These are phyloP conservation scores for Athelia sp. DNA, from an alignment of 1,284 basidiomycete species.

Conservation along the genomic window DNA sequence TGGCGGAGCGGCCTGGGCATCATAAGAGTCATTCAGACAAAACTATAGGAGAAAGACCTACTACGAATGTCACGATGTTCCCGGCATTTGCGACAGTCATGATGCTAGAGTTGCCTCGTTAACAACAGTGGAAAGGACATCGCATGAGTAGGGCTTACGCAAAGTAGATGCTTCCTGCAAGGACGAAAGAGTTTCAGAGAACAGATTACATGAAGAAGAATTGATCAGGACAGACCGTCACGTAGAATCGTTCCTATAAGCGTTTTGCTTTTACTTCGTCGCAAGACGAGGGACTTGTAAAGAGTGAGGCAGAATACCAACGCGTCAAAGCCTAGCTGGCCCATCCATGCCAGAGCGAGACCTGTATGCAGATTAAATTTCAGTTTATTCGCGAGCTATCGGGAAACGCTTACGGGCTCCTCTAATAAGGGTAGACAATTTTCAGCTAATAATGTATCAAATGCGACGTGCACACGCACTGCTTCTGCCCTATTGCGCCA, in stretches of 20 bases:
- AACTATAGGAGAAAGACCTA: conserved; percentile 8
- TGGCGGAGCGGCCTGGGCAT: conserved; percentile 18
- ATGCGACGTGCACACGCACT: too few species aligned
- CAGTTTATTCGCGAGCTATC: background rate
- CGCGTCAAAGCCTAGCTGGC: conserved; percentile 34
- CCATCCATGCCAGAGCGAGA: conserved; percentile 28
- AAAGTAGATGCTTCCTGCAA: conserved; percentile 30
- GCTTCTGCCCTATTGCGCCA: too few species aligned
- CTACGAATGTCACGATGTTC: conserved; percentile 31
- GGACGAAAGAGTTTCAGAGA: background rate
- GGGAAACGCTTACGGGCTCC: background rate
- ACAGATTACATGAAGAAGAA: background rate
- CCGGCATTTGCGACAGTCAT: conserved; percentile 27
- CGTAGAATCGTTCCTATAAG: conserved; percentile 30
- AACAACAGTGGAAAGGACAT: background rate
- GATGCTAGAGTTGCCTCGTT: conserved; percentile 18
- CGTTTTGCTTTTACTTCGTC: conserved; percentile 15
- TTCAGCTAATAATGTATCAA: too few species aligned
- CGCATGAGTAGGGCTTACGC: conserved; percentile 22
- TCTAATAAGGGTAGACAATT: background rate
- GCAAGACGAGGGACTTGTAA: conserved; percentile 30
- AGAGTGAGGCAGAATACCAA: conserved; percentile 36
- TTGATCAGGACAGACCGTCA: conserved; percentile 23
- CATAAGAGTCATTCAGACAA: conserved; percentile 10
- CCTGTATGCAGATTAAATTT: conserved; percentile 18